Evolutionary conservation across 2,329 filamentous ascomycete species (phyloP).

Genomic region (Ascochyta lentis): DNA sequence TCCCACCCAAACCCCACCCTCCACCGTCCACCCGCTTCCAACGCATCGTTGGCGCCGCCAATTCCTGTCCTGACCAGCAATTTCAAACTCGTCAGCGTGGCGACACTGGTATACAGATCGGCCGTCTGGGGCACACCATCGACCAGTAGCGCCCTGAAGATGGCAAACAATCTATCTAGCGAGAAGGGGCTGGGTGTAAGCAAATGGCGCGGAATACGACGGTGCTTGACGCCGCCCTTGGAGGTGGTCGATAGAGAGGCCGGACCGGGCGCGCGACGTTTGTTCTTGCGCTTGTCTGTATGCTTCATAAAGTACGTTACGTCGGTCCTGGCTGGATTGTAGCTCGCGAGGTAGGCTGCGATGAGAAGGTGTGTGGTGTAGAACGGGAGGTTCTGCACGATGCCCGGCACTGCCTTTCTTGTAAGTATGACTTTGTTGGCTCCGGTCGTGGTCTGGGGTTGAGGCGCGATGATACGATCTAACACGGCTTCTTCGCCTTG

Average conservation of each 20-base stretch:
- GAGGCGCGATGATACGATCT: constrained; percentile 60
- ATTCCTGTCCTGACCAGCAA: constrained; percentile 70
- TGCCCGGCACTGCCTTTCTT: constrained; percentile 19
- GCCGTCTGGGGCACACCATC: constrained; percentile 53
- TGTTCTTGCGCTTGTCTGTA: constrained; percentile 58
- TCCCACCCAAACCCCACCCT: constrained; percentile 82
- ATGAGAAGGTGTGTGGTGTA: constrained; percentile 77
- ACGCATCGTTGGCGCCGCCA: constrained; percentile 61
- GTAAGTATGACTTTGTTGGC: constrained; percentile 1
- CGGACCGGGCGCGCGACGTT: constrained; percentile 45
- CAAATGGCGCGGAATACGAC: constrained; percentile 78
- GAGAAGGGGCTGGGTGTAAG: constrained; percentile 79
- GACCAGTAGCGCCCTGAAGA: constrained; percentile 70
- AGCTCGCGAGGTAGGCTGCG: constrained; percentile 80
- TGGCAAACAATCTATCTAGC: constrained; percentile 78
- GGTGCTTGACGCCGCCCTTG: constrained; percentile 56
- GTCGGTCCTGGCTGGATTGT: constrained; percentile 78
- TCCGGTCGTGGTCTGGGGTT: background rate
- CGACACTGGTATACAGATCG: constrained; percentile 63
- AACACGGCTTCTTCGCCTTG: constrained; percentile 75
- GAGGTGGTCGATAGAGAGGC: constrained; percentile 30
- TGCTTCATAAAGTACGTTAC: constrained; percentile 77
- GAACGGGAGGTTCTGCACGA: constrained; percentile 65
- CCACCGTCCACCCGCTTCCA: constrained; percentile 77
- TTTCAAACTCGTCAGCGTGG: constrained; percentile 74